Percentiles rank a stretch among this genome's conserved stretches.
Evolutionary conservation across 768 basidiomycete species (phyloP).

Genomic region (Terana coerulea): DNA sequence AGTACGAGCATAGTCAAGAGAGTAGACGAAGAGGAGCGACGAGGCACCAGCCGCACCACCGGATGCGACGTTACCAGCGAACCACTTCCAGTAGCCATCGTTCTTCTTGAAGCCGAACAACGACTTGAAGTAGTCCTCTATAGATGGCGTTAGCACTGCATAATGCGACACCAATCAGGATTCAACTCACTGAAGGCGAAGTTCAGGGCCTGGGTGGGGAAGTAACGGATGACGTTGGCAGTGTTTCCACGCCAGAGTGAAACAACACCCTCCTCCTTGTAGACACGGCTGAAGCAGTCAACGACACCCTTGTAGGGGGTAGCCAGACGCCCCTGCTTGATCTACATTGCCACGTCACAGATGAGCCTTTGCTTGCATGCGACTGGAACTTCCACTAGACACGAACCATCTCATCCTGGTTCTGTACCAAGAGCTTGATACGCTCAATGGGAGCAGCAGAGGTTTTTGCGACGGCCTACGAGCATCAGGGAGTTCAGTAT

Average conservation of each 20-base stretch:
- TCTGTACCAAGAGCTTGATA: conserved; percentile 97
- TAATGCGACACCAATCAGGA: neutral
- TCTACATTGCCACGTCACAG: conserved; percentile 43
- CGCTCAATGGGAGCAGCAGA: conserved; percentile 99
- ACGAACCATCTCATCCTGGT: conserved; percentile 97
- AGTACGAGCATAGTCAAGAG: conserved; percentile 98
- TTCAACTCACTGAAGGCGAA: conserved; percentile 93
- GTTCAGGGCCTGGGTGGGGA: conserved; percentile 99
- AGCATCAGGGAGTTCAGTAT: conserved; percentile 19
- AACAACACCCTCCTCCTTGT: conserved; percentile 91
- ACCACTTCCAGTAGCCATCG: conserved; percentile 98
- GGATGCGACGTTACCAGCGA: conserved; percentile 95
- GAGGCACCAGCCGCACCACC: conserved; percentile 99
- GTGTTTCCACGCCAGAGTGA: conserved; percentile 99
- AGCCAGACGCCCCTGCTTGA: conserved; percentile 98
- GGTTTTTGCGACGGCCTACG: conserved; percentile 95
- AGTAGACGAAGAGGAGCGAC: conserved; percentile 99
- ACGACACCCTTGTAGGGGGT: conserved; percentile 94
- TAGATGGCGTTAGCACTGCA: conserved; percentile 17
- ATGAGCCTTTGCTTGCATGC: too few species aligned
- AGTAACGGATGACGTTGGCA: conserved; percentile 99
- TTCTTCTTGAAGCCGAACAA: conserved; percentile 97
- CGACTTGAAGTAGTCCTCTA: conserved; percentile 99
- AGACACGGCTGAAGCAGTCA: conserved; percentile 92
- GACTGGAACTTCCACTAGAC: neutral